Conservation (phyloP, 2,329 filamentous ascomycete genomes). For the Aspergillus luchuensis region DNA sequence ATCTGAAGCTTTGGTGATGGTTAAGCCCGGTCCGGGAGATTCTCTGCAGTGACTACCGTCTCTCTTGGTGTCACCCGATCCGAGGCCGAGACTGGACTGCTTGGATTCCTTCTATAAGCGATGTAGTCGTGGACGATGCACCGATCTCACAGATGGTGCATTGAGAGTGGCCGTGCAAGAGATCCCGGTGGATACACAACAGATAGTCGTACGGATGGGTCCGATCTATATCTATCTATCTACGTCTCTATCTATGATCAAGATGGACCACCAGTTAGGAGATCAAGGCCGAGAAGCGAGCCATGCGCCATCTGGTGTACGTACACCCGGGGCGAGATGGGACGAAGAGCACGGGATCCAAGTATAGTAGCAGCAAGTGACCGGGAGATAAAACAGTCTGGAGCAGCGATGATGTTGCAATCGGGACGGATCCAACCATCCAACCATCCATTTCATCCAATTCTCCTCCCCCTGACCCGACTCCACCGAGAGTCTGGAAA, state of each 20-base stretch:
- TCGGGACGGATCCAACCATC: not conserved
- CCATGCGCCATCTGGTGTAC: not conserved
- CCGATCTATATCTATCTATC: conserved; percentile 1
- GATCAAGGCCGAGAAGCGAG: not conserved
- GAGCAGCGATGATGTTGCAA: not conserved
- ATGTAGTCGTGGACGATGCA: not conserved
- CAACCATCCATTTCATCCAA: no score
- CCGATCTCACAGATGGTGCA: not conserved
- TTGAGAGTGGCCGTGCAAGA: not conserved
- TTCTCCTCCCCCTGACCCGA: not conserved
- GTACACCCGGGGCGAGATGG: not conserved
- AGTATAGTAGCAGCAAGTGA: no score
- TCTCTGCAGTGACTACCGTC: not conserved
- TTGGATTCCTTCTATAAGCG: no score
- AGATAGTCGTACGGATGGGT: not conserved
- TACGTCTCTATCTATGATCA: not conserved
- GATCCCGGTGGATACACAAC: not conserved
- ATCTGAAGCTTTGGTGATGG: not conserved
- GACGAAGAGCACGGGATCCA: no score
- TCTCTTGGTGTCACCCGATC: not conserved
- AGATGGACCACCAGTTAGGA: not conserved
- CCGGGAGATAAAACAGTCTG: no score
- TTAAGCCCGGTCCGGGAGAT: not conserved
- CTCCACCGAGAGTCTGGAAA: not conserved
- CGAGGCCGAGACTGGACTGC: not conserved